Evolutionary conservation across 1,139 yeast species (phyloP), one percentile per base, ranked within the genome.

Genomic region (Arxiozyma heterogenica): DNA sequence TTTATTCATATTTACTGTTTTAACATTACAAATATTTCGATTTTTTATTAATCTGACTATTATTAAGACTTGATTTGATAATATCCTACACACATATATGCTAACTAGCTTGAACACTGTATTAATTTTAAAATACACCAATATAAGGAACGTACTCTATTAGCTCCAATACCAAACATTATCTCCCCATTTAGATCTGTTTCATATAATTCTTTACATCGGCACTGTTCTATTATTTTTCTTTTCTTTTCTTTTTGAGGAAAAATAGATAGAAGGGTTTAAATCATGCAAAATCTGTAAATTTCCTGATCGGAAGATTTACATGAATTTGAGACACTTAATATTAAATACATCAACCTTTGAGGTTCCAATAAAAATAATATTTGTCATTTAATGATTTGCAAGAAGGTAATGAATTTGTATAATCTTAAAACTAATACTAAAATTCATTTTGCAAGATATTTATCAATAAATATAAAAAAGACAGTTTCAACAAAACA

Each of bases 231-330:
- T n/a, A n/a, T 23, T 41, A 25, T 6, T 27, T 27, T 27, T 27
- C 5, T 27, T 27, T 27, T 5, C 30, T 7, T 27, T 22, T 22
- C 18, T 18, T 46, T 42, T 42, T 43, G 51, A 23, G 51, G 45
- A 49, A 20, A 7, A n/a, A 11, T 11, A 30, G 5, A 2, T 34
- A n/a, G 39, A 11, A 42, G 12, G 15, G 20, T 30, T 17, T 22
- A 15, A 23, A 9, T 7, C 1, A 47, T n/a, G n/a, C 23, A 47
- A 47, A 50, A n/a, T 49, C 20, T 54, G 56, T 54, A 46, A 47
- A 49, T 50, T 51, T 49, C 56, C 56, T 38, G 41, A 27, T 54
- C 20, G 8, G 54, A 54, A 27, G n/a, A 43, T 22, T 51, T 51
- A 51, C 53, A 51, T 22, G 47, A 41, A 18, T 41, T 15, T 27